Conservation (phyloP, 495 filamentous ascomycete species). For the Penicillium argentinense region DNA sequence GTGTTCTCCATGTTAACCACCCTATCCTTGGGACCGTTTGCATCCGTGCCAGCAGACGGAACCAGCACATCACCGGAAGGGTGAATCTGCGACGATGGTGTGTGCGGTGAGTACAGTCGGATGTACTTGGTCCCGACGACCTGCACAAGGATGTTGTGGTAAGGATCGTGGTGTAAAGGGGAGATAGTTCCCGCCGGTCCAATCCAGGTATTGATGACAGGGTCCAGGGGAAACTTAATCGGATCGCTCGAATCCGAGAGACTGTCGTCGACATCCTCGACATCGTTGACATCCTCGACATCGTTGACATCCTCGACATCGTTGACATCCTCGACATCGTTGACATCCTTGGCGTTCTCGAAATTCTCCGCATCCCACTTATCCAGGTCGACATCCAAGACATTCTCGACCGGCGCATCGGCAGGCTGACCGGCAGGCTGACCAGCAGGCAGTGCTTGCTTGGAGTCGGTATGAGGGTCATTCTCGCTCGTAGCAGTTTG, state of each 20-base stretch:
- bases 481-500: background rate
- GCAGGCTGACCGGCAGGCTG: slow-evolving; percentile 18
- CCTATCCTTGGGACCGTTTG: slow-evolving; percentile 15
- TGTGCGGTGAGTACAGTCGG: slow-evolving; percentile 74
- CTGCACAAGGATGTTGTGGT: slow-evolving; percentile 90
- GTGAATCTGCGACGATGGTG: slow-evolving; percentile 55
- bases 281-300: too few species aligned
- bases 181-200: slow-evolving; percentile 86
- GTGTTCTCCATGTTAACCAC: slow-evolving; percentile 93
- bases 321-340: too few species aligned
- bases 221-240: slow-evolving; percentile 28
- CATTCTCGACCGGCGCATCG: too few species aligned
- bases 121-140: slow-evolving; percentile 92
- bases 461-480: too few species aligned
- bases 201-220: slow-evolving; percentile 84
- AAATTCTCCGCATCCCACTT: too few species aligned
- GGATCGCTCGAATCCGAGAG: slow-evolving; percentile 9
- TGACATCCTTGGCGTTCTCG: too few species aligned
- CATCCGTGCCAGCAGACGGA: slow-evolving; percentile 19
- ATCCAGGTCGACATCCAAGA: too few species aligned
- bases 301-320: too few species aligned
- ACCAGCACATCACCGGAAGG: slow-evolving; percentile 67
- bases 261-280: slow-evolving; percentile 8
- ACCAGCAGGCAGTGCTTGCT: too few species aligned
- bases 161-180: slow-evolving; percentile 89